Base-by-base conservation (phyloP, 2,329 filamentous ascomycete species). In the Knoxdaviesia capensis region DNA sequence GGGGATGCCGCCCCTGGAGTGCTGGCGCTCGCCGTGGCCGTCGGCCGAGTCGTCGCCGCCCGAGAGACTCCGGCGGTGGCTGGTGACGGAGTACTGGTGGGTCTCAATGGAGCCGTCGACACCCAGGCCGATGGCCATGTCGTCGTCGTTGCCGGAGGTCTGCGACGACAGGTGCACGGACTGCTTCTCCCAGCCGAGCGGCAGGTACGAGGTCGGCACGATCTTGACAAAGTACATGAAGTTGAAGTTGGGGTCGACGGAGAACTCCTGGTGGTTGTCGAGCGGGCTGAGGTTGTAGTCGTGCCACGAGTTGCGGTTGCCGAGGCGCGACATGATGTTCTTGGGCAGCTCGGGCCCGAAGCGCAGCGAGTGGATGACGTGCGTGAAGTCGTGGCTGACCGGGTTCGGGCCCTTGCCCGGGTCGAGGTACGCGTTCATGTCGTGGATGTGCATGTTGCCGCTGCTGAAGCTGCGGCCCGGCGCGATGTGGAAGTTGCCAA, bases 141-240 rank as follows among this genome's bases (percentile, higher is more conserved):
- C 63, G 42, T 75, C 74, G 39, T 70, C 64, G 39, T 77, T 66
- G 41, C 71, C 60, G 7, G 48, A 48, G 8, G 54, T 44, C 43
- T 50, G 48, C 39, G 52, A 50, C 41, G 56, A 53, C 44, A 58
- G 52, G 37, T 52, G 54, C 34, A 45, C 51, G 44, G 63, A 59
- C 45, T 68, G 68, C 52, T 75, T 74, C 55, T 86, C 78, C 84
- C 85, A 93, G 48, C 86, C 86, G 1, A 98, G 71, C 3, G 90
- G 86, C 30, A 96, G 71, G 58, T 96, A 98, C 1, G 86, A 88
- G 2, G 90, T 98, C 3, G 83, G 85, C 32, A 98, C 90, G 44
- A 98, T 90, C 68, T 98, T 98, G 61, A 98, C 71, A 60, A 98
- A 98, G 67, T 98, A 98, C 85, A 96, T 94, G 60, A 79, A 98